Evolutionary conservation across 306 rosid species (phyloP).

Genomic region (Mimosa pudica): DNA sequence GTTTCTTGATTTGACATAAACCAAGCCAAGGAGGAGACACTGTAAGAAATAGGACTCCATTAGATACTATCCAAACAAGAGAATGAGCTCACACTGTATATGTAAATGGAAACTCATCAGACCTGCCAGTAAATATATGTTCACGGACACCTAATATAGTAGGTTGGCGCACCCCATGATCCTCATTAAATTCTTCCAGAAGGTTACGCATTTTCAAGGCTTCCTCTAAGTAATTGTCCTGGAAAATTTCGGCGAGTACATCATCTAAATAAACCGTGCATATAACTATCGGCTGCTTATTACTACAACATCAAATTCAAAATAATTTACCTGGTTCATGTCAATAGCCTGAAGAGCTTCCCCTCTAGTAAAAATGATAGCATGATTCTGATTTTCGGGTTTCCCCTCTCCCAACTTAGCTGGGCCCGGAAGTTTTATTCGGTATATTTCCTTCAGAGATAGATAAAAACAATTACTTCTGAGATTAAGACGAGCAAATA

Average conservation of each 20-base stretch:
- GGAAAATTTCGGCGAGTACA: constrained; percentile 38
- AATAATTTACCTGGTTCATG: constrained; percentile 84
- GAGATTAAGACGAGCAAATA: constrained; percentile 23
- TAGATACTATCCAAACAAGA: constrained; percentile 16
- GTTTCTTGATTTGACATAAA: constrained; percentile 99
- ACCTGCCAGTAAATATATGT: constrained; percentile 99
- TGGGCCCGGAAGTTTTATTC: constrained; percentile 87
- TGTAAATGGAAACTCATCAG: constrained; percentile 36
- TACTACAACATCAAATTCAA: constrained; percentile 30
- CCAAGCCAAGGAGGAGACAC: constrained; percentile 99
- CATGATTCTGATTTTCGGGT: constrained; percentile 99
- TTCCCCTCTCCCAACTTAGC: constrained; percentile 97
- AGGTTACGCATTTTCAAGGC: constrained; percentile 98
- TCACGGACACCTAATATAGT: constrained; percentile 97
- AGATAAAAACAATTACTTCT: constrained; percentile 41
- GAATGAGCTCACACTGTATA: constrained; percentile 15
- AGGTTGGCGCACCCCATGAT: constrained; percentile 95
- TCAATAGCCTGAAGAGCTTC: constrained; percentile 98
- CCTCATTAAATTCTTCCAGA: constrained; percentile 91
- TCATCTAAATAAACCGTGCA: constrained; percentile 35
- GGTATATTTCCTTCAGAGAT: constrained; percentile 76
- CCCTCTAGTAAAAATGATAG: constrained; percentile 88
- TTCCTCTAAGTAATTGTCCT: constrained; percentile 99
- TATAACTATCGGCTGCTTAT: constrained; percentile 21
- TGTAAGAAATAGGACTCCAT: constrained; percentile 40